A percentile compares a stretch with the other conserved stretches of the same genome.
These are phyloP conservation scores for Penicillium sp. DNA, from an alignment of 2,329 filamentous ascomycete genomes.

Conservation along the genomic window DNA sequence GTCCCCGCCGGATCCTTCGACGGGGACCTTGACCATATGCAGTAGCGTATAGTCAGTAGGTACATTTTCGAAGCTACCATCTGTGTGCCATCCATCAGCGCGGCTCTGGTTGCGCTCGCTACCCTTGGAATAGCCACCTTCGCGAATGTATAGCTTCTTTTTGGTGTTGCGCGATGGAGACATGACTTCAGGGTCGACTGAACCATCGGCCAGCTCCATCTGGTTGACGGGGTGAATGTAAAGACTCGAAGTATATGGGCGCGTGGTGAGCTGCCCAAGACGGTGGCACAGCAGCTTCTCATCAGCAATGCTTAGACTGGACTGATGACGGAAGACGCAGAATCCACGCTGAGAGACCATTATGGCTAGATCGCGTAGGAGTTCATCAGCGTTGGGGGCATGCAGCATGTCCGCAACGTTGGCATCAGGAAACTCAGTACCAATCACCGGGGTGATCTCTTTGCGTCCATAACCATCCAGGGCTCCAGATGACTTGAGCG, in stretches of 20 bases:
- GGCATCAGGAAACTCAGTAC: slow-evolving; percentile 36
- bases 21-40: slow-evolving; percentile 47
- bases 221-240: slow-evolving; percentile 3
- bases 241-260: slow-evolving; percentile 29
- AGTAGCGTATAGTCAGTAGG: slow-evolving; percentile 54
- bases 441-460: slow-evolving; percentile 45
- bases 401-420: slow-evolving; percentile 34
- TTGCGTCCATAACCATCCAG: slow-evolving; percentile 36
- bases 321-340: slow-evolving; percentile 16
- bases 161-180: neutral
- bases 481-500: slow-evolving; percentile 29
- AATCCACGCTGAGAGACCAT: slow-evolving; percentile 41
- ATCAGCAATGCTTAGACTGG: slow-evolving; percentile 18
- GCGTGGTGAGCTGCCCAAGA: slow-evolving; percentile 38
- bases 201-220: neutral
- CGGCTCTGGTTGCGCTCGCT: neutral
- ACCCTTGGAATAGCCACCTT: neutral
- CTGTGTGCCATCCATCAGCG: slow-evolving; percentile 47
- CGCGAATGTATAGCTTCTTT: neutral
- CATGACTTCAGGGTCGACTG: neutral
- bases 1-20: slow-evolving; percentile 40
- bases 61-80: slow-evolving; percentile 53
- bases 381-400: slow-evolving; percentile 35
- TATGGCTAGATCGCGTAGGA: slow-evolving; percentile 28
- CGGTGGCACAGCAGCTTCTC: slow-evolving; percentile 6